Conservation (phyloP, 208 protist genomes). For the Trypanosoma grayi region DNA sequence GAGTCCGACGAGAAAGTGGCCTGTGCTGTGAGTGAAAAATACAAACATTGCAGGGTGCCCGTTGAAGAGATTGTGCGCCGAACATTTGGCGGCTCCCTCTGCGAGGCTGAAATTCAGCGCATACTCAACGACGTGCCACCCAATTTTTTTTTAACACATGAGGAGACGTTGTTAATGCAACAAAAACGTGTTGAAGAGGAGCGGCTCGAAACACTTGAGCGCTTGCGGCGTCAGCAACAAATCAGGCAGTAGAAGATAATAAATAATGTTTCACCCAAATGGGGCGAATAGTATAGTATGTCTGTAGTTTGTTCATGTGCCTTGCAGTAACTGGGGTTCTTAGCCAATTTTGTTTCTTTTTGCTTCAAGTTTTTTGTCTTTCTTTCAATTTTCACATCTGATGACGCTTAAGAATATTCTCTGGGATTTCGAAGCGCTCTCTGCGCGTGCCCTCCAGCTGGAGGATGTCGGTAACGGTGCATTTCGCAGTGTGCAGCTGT, state of each 20-base stretch:
- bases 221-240: slow-evolving; percentile 27
- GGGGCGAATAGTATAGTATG: no score
- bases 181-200: slow-evolving; percentile 34
- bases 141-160: slow-evolving; percentile 71
- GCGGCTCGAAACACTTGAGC: slow-evolving; percentile 39
- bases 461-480: slow-evolving; percentile 19
- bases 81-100: slow-evolving; percentile 69
- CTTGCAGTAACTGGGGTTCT: no score
- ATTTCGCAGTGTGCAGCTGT: slow-evolving; percentile 29
- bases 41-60: slow-evolving; percentile 47
- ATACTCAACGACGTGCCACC: slow-evolving; percentile 65
- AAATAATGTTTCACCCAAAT: no score
- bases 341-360: neutral
- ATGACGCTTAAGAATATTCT: neutral
- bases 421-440: slow-evolving; percentile 15
- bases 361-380: neutral
- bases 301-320: neutral
- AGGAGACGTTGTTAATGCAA: slow-evolving; percentile 55
- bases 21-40: slow-evolving; percentile 42
- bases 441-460: slow-evolving; percentile 24
- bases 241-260: neutral
- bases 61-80: slow-evolving; percentile 69
- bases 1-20: slow-evolving; percentile 25
- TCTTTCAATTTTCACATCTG: slow-evolving; percentile 1
- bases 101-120: slow-evolving; percentile 72